Conservation (phyloP, 345 rosid species). For the Clarkia xantiana region DNA sequence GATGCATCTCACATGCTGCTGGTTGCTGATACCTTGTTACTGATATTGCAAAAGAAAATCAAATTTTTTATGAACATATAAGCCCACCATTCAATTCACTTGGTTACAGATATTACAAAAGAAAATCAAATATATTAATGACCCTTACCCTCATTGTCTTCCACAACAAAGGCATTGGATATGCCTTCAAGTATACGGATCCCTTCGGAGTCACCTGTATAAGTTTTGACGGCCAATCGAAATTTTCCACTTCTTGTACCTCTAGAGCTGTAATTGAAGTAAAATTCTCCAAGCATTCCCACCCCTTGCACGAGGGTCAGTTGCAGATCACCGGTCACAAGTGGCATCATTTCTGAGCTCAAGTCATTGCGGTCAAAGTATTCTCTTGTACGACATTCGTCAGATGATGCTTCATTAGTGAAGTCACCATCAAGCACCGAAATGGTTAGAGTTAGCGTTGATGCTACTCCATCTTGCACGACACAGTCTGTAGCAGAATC, state of each 20-base stretch:
- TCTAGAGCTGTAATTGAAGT: constrained; percentile 1
- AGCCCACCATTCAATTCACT: no score
- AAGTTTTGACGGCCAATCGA: constrained; percentile 2
- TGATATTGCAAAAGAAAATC: no score
- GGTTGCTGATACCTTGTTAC: no score
- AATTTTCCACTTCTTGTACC: constrained; percentile 4
- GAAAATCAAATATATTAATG: no score
- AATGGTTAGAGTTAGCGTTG: neutral
- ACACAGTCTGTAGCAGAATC: neutral
- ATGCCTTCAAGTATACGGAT: no score
- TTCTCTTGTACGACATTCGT: neutral
- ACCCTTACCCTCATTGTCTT: no score
- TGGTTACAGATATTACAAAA: no score
- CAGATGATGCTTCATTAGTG: neutral
- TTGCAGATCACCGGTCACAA: constrained; percentile 5
- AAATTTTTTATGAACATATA: no score
- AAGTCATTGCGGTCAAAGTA: neutral
- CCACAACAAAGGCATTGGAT: no score
- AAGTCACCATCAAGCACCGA: constrained; percentile 1
- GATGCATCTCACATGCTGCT: no score
- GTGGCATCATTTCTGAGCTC: neutral
- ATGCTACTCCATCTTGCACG: neutral
- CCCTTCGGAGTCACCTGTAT: neutral
- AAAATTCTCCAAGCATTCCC: constrained; percentile 4
- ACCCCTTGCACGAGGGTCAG: neutral